Evolutionary conservation across 441 rosid genomes (phyloP), one percentile per base, ranked within the genome.

Genomic region (Daphne laureola): DNA sequence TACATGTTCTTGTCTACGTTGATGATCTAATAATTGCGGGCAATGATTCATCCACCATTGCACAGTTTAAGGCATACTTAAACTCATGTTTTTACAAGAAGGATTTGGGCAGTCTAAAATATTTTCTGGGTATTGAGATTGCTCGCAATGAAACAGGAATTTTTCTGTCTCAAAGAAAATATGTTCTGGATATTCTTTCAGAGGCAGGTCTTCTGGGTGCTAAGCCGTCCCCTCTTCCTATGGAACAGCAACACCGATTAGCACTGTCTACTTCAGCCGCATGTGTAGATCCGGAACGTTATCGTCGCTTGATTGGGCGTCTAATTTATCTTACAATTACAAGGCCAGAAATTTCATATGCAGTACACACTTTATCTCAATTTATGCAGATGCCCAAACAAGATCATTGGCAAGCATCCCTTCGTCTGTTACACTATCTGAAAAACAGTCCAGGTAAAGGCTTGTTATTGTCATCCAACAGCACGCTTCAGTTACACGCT

Each of bases 11-110:
- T 2, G 51, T 48, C 1, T 18, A 48, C 17, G 51, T 18, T 23
- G 51, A 11, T 12, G 51, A 48, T 12, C 51, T 48, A 1, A 48
- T 48, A n/a, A n/a, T n/a, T n/a, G n/a, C n/a, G n/a, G n/a, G n/a
- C n/a, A n/a, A n/a, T n/a, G n/a, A n/a, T n/a, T n/a, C n/a, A n/a
- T n/a, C n/a, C n/a, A 43, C 17, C 14, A 43, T 43, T 14, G 2
- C 17, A 14, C 7, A 17, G 8, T 43, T 47, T n/a, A n/a, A n/a
- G n/a, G 51, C 1, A n/a, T n/a, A n/a, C n/a, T n/a, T n/a, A n/a
- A n/a, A n/a, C n/a, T n/a, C n/a, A n/a, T n/a, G n/a, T n/a, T 26
- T 50, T 26, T 17, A 26, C 12, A 26, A 25, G 3, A 26, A 26
- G 6, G 41, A 12, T 5, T 14, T 25, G 4, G 41, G 18, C 0